These are phyloP conservation scores for Boletus vinaceobasis DNA, from an alignment of 768 basidiomycete genomes.

Conservation along the genomic window DNA sequence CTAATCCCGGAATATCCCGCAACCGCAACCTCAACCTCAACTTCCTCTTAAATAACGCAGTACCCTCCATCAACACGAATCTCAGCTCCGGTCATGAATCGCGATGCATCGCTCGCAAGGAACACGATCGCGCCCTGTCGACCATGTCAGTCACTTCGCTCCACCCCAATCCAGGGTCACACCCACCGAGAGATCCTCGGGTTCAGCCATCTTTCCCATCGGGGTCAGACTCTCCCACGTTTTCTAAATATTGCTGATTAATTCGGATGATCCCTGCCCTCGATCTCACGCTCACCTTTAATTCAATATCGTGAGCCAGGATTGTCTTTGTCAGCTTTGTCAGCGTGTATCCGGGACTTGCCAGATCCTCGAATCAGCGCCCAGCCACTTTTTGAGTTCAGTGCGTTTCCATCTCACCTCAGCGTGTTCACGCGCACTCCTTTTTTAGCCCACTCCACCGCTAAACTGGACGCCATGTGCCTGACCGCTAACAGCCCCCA, in stretches of 20 bases:
- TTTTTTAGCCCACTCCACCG: slow-evolving; percentile 93
- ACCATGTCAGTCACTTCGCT: background rate
- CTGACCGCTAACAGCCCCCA: slow-evolving; percentile 60
- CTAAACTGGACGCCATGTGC: slow-evolving; percentile 90
- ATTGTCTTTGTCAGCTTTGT: slow-evolving; percentile 87
- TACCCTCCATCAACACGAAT: slow-evolving; percentile 89
- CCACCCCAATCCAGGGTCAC: background rate
- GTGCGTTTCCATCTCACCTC: slow-evolving; percentile 42
- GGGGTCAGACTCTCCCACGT: slow-evolving; percentile 85
- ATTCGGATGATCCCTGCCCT: background rate
- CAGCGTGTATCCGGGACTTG: slow-evolving; percentile 90
- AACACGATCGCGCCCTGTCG: slow-evolving; percentile 82
- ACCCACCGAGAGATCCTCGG: slow-evolving; percentile 82
- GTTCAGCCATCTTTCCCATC: slow-evolving; percentile 91
- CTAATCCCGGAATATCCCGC: slow-evolving; percentile 11
- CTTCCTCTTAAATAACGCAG: slow-evolving; percentile 63
- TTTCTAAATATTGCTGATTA: slow-evolving; percentile 46
- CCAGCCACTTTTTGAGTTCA: background rate
- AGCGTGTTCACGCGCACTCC: slow-evolving; percentile 83
- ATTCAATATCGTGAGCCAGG: slow-evolving; percentile 66
- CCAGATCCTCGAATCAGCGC: slow-evolving; percentile 1
- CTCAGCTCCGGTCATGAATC: slow-evolving; percentile 86
- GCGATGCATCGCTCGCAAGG: slow-evolving; percentile 84
- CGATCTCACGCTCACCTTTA: slow-evolving; percentile 52
- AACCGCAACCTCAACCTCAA: slow-evolving; percentile 26